A percentile compares a stretch with the other conserved stretches of the same genome.
phyloP scores from a whole-genome alignment of 2,329 filamentous ascomycete genomes.

The Aquanectria penicillioides region DNA sequence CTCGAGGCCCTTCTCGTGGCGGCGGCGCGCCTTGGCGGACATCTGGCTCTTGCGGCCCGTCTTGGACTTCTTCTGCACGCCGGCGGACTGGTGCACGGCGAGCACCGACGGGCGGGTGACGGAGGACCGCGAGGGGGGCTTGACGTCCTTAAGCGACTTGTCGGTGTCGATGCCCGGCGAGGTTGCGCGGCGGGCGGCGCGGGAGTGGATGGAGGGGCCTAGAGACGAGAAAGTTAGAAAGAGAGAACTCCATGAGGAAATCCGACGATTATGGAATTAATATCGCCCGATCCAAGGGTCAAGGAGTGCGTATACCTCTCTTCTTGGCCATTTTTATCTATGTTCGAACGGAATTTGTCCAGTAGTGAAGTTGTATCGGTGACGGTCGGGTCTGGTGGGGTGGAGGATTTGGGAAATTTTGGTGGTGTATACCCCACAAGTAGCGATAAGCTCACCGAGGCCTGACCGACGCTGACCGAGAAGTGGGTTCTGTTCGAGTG shows the following conservation, averaged over 20 bases:
- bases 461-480: conserved; percentile 37
- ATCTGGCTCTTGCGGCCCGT: conserved; percentile 62
- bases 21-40: conserved; percentile 64
- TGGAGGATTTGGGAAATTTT: conserved; percentile 38
- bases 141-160: conserved; percentile 73
- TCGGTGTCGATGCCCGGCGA: conserved; percentile 77
- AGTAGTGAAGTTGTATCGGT: conserved; percentile 27
- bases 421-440: conserved; percentile 38
- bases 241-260: no score
- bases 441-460: conserved; percentile 31
- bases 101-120: conserved; percentile 71
- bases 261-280: no score
- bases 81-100: conserved; percentile 72
- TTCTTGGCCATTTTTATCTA: conserved; percentile 46
- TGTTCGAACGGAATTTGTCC: conserved; percentile 1
- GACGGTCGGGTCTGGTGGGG: conserved; percentile 33
- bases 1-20: conserved; percentile 67
- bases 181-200: conserved; percentile 77
- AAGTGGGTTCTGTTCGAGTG: neutral
- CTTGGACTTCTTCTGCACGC: conserved; percentile 75
- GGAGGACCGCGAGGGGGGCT: conserved; percentile 56
- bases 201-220: conserved; percentile 76
- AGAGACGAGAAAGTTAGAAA: no score
- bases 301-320: conserved; percentile 33
- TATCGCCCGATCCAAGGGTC: no score